Evolutionary conservation across 1,284 basidiomycete species (phyloP), one percentile per base, ranked within the genome.

Genomic region (Tilletia horrida): DNA sequence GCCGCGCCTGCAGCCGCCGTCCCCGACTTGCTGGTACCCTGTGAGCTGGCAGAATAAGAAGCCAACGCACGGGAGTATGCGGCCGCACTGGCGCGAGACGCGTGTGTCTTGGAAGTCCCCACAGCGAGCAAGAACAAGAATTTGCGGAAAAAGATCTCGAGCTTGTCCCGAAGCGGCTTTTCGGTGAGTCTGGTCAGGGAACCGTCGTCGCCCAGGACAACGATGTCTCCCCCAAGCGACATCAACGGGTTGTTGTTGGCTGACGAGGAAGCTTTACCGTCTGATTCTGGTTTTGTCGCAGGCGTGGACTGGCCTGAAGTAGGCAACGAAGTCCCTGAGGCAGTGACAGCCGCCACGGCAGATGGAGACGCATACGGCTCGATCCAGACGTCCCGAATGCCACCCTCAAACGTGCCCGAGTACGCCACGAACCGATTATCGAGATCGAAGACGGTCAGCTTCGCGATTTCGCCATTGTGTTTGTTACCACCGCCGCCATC

Each of bases 351-450:
- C 14, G 55, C 55, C 16, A 29, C 55, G 14, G 63, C 61, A 3
- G 63, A 31, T 3, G 45, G 63, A 14, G 40, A 21, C 11, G 63
- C 47, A 29, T 42, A 47, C 16, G 63, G 44, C 29, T 64, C 63
- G 63, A 64, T 50, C 63, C 63, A 64, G 0, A 64, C 69, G 14
- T 62, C 67, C 13, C 75, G 68, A 1, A 81, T 68, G 29, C 76
- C 76, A 1, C 72, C 70, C 8, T 71, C 72, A 48, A 79, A 76
- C 13, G 75, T 75, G 21, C 71, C 73, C 29, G 69, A 71, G 42
- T 91, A 93, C 2, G 90, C 90, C 6, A 97, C 87, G 63, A 95
- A 87, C 84, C 94, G 94, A 83, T 95, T 96, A 81, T 93, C 91
- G 29, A 91, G 87, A 80, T 98, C 94, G 73, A 98, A 91, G 1